Percentiles rank a stretch among this genome's conserved stretches.
Evolutionary conservation across 352 stramenopile genomes (phyloP).

Genomic region (Phytopythium delawarense): DNA sequence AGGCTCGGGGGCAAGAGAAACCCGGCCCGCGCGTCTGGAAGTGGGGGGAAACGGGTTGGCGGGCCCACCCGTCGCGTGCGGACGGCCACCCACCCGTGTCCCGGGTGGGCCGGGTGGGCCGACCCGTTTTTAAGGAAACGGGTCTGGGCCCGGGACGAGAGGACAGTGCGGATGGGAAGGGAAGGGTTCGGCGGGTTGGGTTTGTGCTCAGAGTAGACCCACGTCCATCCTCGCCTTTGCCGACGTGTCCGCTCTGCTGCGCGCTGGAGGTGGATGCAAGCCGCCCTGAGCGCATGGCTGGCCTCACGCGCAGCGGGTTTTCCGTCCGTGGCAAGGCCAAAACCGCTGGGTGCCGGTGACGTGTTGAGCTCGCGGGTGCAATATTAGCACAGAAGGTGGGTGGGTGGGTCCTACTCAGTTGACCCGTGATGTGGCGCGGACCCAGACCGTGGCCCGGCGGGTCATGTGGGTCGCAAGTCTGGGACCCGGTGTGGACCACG

Average conservation of each 20-base stretch:
- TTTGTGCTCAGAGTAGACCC: background rate
- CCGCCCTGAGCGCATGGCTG: too few relatives aligned
- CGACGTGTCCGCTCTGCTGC: too few relatives aligned
- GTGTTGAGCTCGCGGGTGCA: background rate
- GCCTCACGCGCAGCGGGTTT: too few relatives aligned
- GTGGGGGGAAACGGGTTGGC: background rate
- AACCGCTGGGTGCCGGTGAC: too few relatives aligned
- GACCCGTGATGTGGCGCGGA: constrained; percentile 4
- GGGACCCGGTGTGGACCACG: constrained; percentile 9
- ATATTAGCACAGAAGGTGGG: background rate
- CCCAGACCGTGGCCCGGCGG: constrained; percentile 11
- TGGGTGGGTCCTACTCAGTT: background rate
- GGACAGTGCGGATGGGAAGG: background rate
- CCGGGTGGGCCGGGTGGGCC: background rate
- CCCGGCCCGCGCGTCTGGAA: background rate
- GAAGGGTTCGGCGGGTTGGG: background rate
- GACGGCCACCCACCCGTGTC: background rate
- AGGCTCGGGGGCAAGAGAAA: background rate
- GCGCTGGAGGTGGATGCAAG: too few relatives aligned
- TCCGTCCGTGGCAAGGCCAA: too few relatives aligned
- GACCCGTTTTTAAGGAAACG: background rate
- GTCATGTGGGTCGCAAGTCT: constrained; percentile 10
- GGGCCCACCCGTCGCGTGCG: background rate
- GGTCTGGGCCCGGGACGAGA: background rate
- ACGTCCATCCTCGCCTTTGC: background rate